Percentiles rank a stretch among this genome's conserved stretches.
phyloP scores from a whole-genome alignment of 495 filamentous ascomycete species.

The Penicillium nucicola region DNA sequence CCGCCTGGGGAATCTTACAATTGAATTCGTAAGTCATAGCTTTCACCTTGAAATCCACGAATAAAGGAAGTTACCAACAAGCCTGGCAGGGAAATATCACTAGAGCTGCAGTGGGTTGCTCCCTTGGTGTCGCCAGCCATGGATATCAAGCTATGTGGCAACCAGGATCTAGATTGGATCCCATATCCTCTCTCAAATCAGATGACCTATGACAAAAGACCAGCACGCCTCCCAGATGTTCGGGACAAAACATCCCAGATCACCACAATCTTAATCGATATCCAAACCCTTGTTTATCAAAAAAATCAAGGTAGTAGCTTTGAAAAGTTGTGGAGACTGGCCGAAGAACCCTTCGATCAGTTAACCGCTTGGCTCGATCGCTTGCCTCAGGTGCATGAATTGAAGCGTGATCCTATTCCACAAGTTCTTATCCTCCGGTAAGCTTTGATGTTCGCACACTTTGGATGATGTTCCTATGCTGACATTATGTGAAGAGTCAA shows the following conservation, averaged over 20 bases:
- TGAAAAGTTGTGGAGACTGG: slow-evolving; percentile 19
- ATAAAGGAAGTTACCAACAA: slow-evolving; percentile 7
- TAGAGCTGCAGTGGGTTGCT: slow-evolving; percentile 23
- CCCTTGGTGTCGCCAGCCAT: slow-evolving; percentile 20
- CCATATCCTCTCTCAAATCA: slow-evolving; percentile 41
- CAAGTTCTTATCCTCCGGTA: slow-evolving; percentile 39
- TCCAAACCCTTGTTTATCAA: slow-evolving; percentile 27
- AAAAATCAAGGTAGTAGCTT: slow-evolving; percentile 14
- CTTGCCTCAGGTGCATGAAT: slow-evolving; percentile 21
- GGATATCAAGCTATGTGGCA: slow-evolving; percentile 13
- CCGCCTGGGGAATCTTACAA: slow-evolving; percentile 37
- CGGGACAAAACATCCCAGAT: slow-evolving; percentile 23
- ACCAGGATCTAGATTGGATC: slow-evolving; percentile 28
- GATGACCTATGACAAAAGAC: slow-evolving; percentile 24
- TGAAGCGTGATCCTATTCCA: slow-evolving; percentile 25
- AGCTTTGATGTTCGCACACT: slow-evolving; percentile 6
- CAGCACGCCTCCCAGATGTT: slow-evolving; percentile 30
- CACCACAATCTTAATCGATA: slow-evolving; percentile 22
- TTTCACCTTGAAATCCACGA: neutral
- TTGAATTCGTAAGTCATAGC: slow-evolving; percentile 26
- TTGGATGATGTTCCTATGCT: neutral
- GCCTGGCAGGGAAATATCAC: slow-evolving; percentile 28
- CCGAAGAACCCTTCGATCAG: slow-evolving; percentile 17
- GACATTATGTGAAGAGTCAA: slow-evolving; percentile 24
- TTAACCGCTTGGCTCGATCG: slow-evolving; percentile 25